phyloP scores from a whole-genome alignment of 768 basidiomycete genomes.

The Panaeolus papilionaceus region DNA sequence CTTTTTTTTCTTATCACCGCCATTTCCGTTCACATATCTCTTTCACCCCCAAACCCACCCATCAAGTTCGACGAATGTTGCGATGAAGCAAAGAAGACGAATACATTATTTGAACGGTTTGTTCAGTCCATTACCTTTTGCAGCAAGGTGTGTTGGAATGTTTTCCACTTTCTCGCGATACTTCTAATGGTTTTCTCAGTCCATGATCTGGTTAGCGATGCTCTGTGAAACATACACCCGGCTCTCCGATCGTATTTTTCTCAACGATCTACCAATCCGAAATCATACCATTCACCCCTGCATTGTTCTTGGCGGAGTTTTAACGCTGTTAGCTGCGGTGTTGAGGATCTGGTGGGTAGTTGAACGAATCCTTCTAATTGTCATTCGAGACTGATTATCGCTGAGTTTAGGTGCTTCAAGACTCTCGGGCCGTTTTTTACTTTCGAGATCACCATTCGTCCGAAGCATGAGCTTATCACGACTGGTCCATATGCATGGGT shows the following conservation, averaged over 20 bases:
- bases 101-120: conserved; percentile 42
- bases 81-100: conserved; percentile 32
- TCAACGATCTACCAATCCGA: conserved; percentile 16
- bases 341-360: conserved; percentile 39
- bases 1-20: conserved; percentile 34
- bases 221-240: conserved; percentile 25
- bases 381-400: background rate
- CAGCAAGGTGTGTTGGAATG: conserved; percentile 37
- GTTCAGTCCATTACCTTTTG: conserved; percentile 44
- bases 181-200: conserved; percentile 24
- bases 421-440: conserved; percentile 49
- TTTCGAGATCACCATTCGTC: conserved; percentile 48
- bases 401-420: conserved; percentile 41
- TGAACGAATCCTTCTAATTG: background rate
- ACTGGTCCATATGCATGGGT: conserved; percentile 51
- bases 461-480: conserved; percentile 46
- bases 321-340: conserved; percentile 33
- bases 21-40: conserved; percentile 40
- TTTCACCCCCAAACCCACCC: conserved; percentile 47
- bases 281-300: conserved; percentile 25
- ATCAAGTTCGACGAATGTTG: conserved; percentile 40
- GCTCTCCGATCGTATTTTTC: conserved; percentile 16
- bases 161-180: conserved; percentile 11
- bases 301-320: conserved; percentile 33
- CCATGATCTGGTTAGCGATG: conserved; percentile 37